phyloP scores from a whole-genome alignment of 495 filamentous ascomycete genomes.

The Coniosporium apollinis region DNA sequence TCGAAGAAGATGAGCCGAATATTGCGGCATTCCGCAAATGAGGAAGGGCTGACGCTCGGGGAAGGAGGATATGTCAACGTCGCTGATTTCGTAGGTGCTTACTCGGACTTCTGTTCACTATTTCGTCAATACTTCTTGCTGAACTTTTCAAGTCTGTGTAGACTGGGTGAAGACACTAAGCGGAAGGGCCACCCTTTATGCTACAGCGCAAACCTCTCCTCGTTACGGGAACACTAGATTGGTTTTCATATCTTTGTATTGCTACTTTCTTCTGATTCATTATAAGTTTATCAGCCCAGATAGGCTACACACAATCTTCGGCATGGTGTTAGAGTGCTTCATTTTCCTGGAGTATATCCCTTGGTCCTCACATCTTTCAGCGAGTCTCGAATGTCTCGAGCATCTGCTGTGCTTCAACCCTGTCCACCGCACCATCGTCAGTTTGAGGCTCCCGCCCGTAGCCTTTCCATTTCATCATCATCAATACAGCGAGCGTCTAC shows the following conservation, averaged over 20 bases:
- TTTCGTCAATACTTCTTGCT: not conserved
- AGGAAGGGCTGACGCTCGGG: slow-evolving; percentile 60
- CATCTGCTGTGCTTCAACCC: not conserved
- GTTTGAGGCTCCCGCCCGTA: not conserved
- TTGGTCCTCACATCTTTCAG: not conserved
- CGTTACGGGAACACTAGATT: no score
- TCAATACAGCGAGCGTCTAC: not conserved
- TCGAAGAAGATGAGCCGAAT: slow-evolving; percentile 69
- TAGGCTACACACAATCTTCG: no score
- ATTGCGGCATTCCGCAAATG: slow-evolving; percentile 67
- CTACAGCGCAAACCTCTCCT: not conserved
- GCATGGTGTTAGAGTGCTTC: no score
- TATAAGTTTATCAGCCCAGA: no score
- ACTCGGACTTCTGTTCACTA: slow-evolving; percentile 2
- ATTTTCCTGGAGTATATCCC: not conserved
- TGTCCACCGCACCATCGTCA: not conserved
- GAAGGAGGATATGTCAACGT: slow-evolving; percentile 66
- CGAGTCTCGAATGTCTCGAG: not conserved
- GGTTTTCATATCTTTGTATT: not conserved
- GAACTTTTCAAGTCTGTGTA: not conserved
- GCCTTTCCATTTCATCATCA: slow-evolving; percentile 1
- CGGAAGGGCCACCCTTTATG: not conserved
- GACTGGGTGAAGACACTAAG: not conserved
- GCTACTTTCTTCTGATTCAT: no score
- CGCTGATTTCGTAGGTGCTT: slow-evolving; percentile 51